Evolutionary conservation across 139 green algal species (phyloP).

Genomic region (Spirogloea muscicola): DNA sequence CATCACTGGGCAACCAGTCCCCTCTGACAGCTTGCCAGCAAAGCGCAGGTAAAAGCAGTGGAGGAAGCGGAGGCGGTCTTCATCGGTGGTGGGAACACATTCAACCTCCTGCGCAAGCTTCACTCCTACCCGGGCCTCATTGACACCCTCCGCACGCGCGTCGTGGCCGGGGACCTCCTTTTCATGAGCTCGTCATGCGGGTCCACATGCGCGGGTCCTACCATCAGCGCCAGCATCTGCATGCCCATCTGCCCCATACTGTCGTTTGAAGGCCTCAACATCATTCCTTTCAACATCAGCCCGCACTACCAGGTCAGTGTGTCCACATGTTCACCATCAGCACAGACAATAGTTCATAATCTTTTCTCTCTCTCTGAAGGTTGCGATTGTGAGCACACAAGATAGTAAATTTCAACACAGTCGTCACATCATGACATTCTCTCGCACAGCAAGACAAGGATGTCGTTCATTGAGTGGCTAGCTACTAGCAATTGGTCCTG

Average conservation of each 20-base stretch:
- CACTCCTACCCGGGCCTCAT: conserved; percentile 10
- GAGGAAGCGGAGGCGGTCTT: conserved; percentile 22
- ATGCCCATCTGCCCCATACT: conserved; percentile 11
- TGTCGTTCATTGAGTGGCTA: too few relatives aligned
- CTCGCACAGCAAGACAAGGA: too few relatives aligned
- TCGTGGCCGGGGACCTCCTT: conserved; percentile 11
- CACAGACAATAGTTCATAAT: too few relatives aligned
- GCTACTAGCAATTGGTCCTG: too few relatives aligned
- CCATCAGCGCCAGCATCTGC: conserved; percentile 25
- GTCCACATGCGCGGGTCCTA: conserved; percentile 20
- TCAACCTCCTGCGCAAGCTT: conserved; percentile 8
- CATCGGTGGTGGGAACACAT: conserved; percentile 28
- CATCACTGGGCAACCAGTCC: too few relatives aligned
- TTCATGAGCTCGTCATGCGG: conserved; percentile 22
- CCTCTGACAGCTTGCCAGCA: too few relatives aligned
- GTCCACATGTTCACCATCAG: too few relatives aligned
- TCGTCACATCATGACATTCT: too few relatives aligned
- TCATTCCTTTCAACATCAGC: conserved; percentile 37
- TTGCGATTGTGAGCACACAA: too few relatives aligned
- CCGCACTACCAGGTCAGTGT: conserved; percentile 24
- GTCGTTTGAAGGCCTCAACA: conserved; percentile 11
- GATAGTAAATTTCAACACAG: too few relatives aligned
- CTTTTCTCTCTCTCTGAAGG: too few relatives aligned
- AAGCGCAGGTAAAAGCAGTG: conserved; percentile 19
- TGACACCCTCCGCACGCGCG: background rate